phyloP scores from a whole-genome alignment of 2,329 filamentous ascomycete genomes.

The Cercospora brassicicola region DNA sequence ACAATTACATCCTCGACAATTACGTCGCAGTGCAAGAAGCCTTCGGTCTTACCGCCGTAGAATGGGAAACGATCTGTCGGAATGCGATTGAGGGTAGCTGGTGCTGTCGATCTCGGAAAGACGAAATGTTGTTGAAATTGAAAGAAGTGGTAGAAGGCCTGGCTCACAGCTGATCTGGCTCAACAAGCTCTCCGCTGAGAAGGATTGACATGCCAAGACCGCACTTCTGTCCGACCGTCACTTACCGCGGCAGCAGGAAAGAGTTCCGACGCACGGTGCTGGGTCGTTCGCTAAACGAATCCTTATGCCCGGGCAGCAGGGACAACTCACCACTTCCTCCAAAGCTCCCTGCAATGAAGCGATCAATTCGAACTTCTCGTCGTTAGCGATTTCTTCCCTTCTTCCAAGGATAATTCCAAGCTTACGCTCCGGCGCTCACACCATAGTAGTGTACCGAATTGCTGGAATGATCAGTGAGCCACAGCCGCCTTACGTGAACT shows the following conservation, averaged over 20 bases:
- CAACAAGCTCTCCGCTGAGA: neutral
- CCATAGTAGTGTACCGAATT: neutral
- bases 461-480: neutral
- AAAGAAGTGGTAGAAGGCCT: slow-evolving; percentile 20
- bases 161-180: slow-evolving; percentile 8
- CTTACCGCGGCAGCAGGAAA: neutral
- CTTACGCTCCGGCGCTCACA: neutral
- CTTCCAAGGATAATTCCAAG: neutral
- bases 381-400: neutral
- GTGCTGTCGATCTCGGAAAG: slow-evolving; percentile 65
- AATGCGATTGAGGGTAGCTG: slow-evolving; percentile 68
- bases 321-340: neutral
- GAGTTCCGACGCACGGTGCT: neutral
- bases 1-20: slow-evolving; percentile 67
- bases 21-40: slow-evolving; percentile 74
- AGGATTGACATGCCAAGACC: neutral
- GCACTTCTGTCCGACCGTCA: neutral
- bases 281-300: neutral
- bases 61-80: slow-evolving; percentile 66
- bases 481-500: neutral
- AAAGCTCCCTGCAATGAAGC: neutral
- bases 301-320: neutral
- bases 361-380: neutral
- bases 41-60: slow-evolving; percentile 61
- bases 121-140: slow-evolving; percentile 50